phyloP scores from a whole-genome alignment of 1,284 basidiomycete genomes.

The Psilocybe mexicana region DNA sequence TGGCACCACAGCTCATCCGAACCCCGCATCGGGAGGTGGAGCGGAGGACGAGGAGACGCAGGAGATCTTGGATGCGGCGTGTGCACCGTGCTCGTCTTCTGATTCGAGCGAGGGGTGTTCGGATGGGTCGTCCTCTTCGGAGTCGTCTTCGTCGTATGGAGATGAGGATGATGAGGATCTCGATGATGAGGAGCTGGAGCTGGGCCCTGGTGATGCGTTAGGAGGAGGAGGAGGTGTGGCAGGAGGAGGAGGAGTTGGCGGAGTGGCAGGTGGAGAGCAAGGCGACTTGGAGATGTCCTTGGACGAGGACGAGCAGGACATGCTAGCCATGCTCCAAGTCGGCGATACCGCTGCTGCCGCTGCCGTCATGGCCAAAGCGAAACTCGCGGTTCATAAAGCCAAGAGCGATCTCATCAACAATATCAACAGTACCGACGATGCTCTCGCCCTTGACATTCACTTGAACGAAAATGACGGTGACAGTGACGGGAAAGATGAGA shows the following conservation, averaged over 20 bases:
- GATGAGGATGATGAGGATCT: slow-evolving; percentile 21
- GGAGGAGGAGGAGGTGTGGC: too few species aligned
- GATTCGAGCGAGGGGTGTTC: background rate
- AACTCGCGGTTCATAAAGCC: background rate
- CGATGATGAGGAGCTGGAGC: slow-evolving; percentile 13
- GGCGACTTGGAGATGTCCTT: background rate
- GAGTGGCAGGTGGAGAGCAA: too few species aligned
- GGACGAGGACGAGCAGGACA: slow-evolving; percentile 11
- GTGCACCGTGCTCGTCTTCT: slow-evolving; percentile 5
- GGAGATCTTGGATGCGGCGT: background rate
- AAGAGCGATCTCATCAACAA: background rate
- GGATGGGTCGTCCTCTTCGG: background rate
- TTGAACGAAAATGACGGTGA: slow-evolving; percentile 13
- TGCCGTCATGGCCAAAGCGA: background rate
- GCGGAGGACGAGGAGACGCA: slow-evolving; percentile 1
- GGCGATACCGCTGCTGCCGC: slow-evolving; percentile 2
- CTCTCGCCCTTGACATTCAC: background rate
- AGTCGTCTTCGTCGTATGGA: slow-evolving; percentile 5
- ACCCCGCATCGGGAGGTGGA: background rate
- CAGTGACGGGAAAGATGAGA: slow-evolving; percentile 14
- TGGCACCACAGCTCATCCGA: slow-evolving; percentile 12
- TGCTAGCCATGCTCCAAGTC: slow-evolving; percentile 10
- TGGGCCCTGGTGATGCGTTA: background rate
- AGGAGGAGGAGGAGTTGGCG: too few species aligned
- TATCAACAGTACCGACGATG: background rate